Percentiles rank a stretch among this genome's conserved stretches.
Conservation (phyloP, 257 asterid genomes). For the Nicotiana tomentosiformis region DNA sequence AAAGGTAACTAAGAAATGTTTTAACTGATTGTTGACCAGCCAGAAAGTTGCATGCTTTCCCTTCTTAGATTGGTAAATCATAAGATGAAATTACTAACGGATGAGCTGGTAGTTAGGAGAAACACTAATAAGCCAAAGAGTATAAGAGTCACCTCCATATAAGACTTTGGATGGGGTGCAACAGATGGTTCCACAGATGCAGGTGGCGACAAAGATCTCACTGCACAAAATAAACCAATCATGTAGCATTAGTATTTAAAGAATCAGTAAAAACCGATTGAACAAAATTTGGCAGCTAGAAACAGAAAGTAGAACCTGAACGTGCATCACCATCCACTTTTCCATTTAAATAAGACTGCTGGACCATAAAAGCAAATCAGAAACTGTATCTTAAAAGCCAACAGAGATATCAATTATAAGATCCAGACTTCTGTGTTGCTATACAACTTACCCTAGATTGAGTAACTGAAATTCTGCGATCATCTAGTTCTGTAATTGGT, state of each 20-base stretch:
- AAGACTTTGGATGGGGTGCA: constrained; percentile 76
- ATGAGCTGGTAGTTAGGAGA: not conserved
- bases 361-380: constrained; percentile 28
- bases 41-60: too few species aligned
- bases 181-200: constrained; percentile 57
- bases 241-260: not conserved
- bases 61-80: too few species aligned
- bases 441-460: constrained; percentile 52
- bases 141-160: constrained; percentile 62
- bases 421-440: not conserved
- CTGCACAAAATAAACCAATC: constrained; percentile 35
- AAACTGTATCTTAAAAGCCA: constrained; percentile 9
- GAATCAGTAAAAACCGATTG: not conserved
- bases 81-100: not conserved
- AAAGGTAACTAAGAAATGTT: too few species aligned
- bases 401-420: not conserved
- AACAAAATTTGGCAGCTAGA: not conserved
- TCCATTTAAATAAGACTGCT: constrained; percentile 77
- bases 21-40: too few species aligned
- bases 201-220: constrained; percentile 64
- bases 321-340: constrained; percentile 42
- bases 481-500: constrained; percentile 34
- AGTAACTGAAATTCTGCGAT: constrained; percentile 31
- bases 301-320: constrained; percentile 47
- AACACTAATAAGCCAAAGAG: not conserved